phyloP scores from a whole-genome alignment of 176 grass and related monocot species.

The Tuctoria greenei region DNA sequence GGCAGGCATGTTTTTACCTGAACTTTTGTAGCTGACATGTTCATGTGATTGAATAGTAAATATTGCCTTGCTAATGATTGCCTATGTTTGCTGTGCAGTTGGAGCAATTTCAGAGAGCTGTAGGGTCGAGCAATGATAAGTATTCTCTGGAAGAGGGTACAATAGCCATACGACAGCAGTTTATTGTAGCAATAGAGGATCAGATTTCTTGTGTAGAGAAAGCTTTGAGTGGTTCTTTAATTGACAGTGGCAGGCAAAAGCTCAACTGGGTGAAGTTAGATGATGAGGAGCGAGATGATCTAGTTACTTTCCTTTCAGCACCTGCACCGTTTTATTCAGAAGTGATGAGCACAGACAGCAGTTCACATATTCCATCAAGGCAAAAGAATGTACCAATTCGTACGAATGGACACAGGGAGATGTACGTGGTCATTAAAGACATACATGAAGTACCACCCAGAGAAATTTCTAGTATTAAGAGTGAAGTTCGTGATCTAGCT shows the following conservation, averaged over 20 bases:
- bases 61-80: slow-evolving; percentile 9
- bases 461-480: slow-evolving; percentile 47
- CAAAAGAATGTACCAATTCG: slow-evolving; percentile 7
- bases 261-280: slow-evolving; percentile 80
- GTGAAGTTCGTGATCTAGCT: slow-evolving; percentile 27
- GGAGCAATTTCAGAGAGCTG: slow-evolving; percentile 85
- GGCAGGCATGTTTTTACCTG: slow-evolving; percentile 61
- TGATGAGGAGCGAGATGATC: slow-evolving; percentile 73
- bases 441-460: slow-evolving; percentile 32
- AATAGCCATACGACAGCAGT: slow-evolving; percentile 61
- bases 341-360: slow-evolving; percentile 34
- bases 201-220: slow-evolving; percentile 65
- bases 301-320: slow-evolving; percentile 81
- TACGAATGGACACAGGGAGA: neutral
- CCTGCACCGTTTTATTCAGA: slow-evolving; percentile 36
- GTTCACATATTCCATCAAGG: slow-evolving; percentile 19
- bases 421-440: slow-evolving; percentile 22
- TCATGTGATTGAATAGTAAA: neutral
- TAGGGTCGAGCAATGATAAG: slow-evolving; percentile 52
- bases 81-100: slow-evolving; percentile 41
- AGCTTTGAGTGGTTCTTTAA: slow-evolving; percentile 43
- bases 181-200: slow-evolving; percentile 61
- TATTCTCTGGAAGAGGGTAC: slow-evolving; percentile 63
- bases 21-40: slow-evolving; percentile 16
- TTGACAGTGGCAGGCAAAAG: slow-evolving; percentile 42